phyloP scores from a whole-genome alignment of 345 rosid species.

The Moricandia arvensis region DNA sequence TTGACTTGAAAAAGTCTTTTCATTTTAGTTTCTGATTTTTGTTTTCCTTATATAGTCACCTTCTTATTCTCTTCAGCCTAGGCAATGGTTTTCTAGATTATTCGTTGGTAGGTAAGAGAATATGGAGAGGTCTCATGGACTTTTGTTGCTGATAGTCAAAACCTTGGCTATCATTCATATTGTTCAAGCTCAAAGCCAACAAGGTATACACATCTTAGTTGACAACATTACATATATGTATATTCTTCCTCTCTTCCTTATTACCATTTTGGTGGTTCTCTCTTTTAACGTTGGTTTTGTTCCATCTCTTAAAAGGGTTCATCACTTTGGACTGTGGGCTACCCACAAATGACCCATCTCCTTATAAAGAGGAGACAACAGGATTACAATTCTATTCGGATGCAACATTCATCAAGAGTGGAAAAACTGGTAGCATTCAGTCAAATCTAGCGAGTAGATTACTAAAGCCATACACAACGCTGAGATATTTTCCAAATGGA shows the following conservation, averaged over 20 bases:
- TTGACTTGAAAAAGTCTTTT: background rate
- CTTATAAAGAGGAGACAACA: background rate
- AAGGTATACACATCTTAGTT: conserved; percentile 9
- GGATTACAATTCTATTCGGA: conserved; percentile 24
- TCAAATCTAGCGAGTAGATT: background rate
- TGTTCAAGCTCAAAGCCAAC: conserved; percentile 29
- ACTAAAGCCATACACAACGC: background rate
- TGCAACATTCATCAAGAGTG: conserved; percentile 33
- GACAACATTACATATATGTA: background rate
- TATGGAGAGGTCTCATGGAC: background rate
- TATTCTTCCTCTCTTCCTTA: background rate
- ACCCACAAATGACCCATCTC: background rate
- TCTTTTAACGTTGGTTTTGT: background rate
- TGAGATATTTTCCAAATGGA: conserved; percentile 47
- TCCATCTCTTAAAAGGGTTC: conserved; percentile 34
- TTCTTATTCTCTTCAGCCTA: background rate
- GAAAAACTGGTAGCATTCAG: conserved; percentile 6
- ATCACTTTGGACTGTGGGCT: conserved; percentile 26
- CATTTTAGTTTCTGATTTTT: background rate
- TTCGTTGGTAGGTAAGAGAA: background rate
- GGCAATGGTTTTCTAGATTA: background rate
- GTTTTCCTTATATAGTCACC: background rate
- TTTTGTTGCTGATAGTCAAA: background rate
- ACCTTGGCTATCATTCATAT: conserved; percentile 5
- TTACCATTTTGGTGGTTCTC: background rate